A percentile compares a stretch with the other conserved stretches of the same genome.
Conservation (phyloP, 192 early-diverging fungal genomes). For the Thoreauomyces humboldtii region DNA sequence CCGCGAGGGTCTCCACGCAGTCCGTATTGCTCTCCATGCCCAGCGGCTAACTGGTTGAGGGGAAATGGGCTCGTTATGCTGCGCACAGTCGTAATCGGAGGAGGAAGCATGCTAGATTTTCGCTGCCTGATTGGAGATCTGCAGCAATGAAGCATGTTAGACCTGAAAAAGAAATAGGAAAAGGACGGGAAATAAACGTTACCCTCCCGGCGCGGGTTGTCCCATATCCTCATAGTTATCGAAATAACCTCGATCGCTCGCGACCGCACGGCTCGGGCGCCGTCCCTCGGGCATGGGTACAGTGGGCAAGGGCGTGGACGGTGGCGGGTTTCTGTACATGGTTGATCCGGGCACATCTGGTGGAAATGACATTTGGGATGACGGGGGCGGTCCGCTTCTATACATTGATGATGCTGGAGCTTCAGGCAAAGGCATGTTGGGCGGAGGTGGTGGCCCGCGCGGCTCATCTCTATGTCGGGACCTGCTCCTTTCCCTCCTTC, state of each 20-base stretch:
- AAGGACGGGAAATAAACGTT: too few relatives aligned
- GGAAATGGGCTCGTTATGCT: constrained; percentile 15
- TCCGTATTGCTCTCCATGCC: too few relatives aligned
- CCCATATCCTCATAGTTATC: constrained; percentile 17
- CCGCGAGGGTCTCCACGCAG: too few relatives aligned
- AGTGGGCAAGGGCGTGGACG: background rate
- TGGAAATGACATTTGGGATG: too few relatives aligned
- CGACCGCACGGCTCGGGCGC: background rate
- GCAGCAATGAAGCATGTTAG: too few relatives aligned
- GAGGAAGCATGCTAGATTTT: constrained; percentile 2
- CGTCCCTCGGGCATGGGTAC: background rate
- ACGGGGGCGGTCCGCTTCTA: too few relatives aligned
- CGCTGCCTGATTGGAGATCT: constrained; percentile 13
- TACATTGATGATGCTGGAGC: constrained; percentile 9
- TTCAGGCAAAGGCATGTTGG: constrained; percentile 18
- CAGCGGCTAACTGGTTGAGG: background rate
- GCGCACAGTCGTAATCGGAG: constrained; percentile 10
- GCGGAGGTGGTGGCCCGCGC: background rate
- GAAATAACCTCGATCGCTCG: constrained; percentile 14
- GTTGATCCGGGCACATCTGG: too few relatives aligned
- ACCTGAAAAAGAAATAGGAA: too few relatives aligned
- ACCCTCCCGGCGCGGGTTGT: too few relatives aligned
- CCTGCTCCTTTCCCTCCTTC: constrained; percentile 10
- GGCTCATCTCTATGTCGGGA: constrained; percentile 13
- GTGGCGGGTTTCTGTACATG: background rate